These are phyloP conservation scores for Solanum pimpinellifolium DNA, from an alignment of 257 asterid species.

Conservation along the genomic window DNA sequence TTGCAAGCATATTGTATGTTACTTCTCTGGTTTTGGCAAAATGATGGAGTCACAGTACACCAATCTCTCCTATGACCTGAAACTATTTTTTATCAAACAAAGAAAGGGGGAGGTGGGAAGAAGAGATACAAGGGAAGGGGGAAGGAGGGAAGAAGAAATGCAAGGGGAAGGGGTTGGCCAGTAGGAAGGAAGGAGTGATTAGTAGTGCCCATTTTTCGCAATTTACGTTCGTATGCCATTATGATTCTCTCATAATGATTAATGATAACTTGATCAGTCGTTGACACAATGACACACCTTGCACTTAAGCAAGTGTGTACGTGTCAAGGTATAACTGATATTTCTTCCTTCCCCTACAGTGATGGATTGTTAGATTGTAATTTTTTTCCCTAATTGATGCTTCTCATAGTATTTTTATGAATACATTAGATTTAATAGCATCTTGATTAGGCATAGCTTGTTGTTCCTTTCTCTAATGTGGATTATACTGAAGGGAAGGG, in stretches of 20 bases:
- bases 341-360: background rate
- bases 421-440: background rate
- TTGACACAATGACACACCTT: background rate
- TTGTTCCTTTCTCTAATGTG: background rate
- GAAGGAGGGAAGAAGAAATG: background rate
- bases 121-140: background rate
- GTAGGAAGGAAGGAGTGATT: background rate
- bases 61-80: background rate
- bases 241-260: background rate
- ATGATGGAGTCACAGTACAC: background rate
- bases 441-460: background rate
- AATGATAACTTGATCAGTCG: background rate
- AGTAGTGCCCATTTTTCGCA: background rate
- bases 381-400: background rate
- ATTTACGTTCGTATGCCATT: background rate
- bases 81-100: background rate
- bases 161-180: background rate
- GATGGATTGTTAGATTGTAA: background rate
- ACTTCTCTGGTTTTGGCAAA: background rate
- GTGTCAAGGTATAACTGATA: background rate
- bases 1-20: background rate
- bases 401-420: background rate
- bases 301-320: background rate
- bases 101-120: background rate
- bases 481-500: conserved; percentile 14